phyloP scores from a whole-genome alignment of 805 yeast species.

The Candida andamanensis region DNA sequence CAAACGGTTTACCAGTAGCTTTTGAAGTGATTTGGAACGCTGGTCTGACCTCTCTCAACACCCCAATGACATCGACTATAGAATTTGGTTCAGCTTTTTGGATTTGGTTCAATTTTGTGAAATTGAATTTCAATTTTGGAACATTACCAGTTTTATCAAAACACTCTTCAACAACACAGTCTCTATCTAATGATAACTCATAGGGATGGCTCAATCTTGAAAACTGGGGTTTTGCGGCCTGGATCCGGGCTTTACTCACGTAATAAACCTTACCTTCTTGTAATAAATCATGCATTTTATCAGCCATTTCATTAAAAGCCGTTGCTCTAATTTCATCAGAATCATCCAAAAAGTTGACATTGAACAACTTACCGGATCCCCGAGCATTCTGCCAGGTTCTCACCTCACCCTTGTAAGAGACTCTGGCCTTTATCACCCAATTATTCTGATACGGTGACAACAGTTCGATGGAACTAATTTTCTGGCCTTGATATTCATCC shows the following conservation, averaged over 20 bases:
- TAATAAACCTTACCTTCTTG: conserved; percentile 90
- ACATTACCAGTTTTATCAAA: conserved; percentile 49
- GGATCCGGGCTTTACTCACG: conserved; percentile 74
- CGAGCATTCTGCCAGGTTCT: conserved; percentile 81
- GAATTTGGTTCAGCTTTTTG: conserved; percentile 66
- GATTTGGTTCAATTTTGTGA: conserved; percentile 63
- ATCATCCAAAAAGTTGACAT: conserved; percentile 84
- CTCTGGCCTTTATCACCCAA: conserved; percentile 94
- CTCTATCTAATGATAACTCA: conserved; percentile 78
- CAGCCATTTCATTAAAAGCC: conserved; percentile 85
- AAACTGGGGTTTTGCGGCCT: conserved; percentile 80
- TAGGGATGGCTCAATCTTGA: conserved; percentile 82
- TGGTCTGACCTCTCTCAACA: conserved; percentile 71
- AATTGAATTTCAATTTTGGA: conserved; percentile 75
- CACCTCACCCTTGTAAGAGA: conserved; percentile 80
- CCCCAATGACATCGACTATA: conserved; percentile 82
- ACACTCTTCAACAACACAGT: conserved; percentile 69
- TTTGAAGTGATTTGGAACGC: conserved; percentile 76
- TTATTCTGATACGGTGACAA: conserved; percentile 84
- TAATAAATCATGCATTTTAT: conserved; percentile 64
- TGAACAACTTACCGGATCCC: conserved; percentile 88
- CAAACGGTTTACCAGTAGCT: conserved; percentile 84
- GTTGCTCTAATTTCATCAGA: conserved; percentile 96
- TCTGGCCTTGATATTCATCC: conserved; percentile 4
- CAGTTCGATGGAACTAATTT: conserved; percentile 52